Evolutionary conservation across 2,329 filamentous ascomycete genomes (phyloP).

Genomic region (Phyllosticta ampelicida): DNA sequence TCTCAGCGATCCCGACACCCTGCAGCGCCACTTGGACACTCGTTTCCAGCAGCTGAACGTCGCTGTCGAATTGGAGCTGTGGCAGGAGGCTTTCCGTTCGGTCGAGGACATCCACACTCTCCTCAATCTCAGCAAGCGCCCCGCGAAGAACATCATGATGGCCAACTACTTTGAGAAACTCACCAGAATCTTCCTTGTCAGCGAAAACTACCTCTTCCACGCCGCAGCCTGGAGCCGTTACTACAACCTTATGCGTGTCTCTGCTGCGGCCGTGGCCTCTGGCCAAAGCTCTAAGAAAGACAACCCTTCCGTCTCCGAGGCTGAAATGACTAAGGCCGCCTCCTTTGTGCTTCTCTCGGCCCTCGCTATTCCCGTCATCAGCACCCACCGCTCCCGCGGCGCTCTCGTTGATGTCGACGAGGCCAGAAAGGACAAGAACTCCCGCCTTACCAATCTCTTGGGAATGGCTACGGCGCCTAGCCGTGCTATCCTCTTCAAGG

Average conservation of each 20-base stretch:
- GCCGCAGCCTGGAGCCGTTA: conserved; percentile 95
- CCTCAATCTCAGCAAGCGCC: conserved; percentile 93
- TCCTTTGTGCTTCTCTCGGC: conserved; percentile 94
- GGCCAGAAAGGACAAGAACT: conserved; percentile 97
- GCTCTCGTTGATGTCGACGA: conserved; percentile 96
- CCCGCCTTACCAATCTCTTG: conserved; percentile 86
- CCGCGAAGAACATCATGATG: conserved; percentile 99
- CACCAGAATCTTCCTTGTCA: conserved; percentile 94
- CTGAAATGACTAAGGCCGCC: conserved; percentile 84
- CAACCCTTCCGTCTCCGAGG: conserved; percentile 79
- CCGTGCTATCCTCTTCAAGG: conserved; percentile 84
- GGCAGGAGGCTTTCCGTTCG: conserved; percentile 99
- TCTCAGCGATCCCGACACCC: conserved; percentile 89
- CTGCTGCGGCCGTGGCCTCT: conserved; percentile 67
- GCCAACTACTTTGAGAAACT: conserved; percentile 99
- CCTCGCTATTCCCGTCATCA: conserved; percentile 97
- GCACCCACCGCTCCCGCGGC: conserved; percentile 89
- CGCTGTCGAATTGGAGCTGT: conserved; percentile 91
- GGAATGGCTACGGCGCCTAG: conserved; percentile 87
- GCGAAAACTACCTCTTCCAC: conserved; percentile 99
- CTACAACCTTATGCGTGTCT: conserved; percentile 92
- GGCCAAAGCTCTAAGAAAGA: conserved; percentile 89
- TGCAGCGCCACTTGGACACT: conserved; percentile 94
- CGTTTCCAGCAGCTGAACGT: conserved; percentile 98
- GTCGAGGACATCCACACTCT: conserved; percentile 98